Base-by-base conservation (phyloP, 768 basidiomycete genomes). In the Tricholoma sp. region DNA sequence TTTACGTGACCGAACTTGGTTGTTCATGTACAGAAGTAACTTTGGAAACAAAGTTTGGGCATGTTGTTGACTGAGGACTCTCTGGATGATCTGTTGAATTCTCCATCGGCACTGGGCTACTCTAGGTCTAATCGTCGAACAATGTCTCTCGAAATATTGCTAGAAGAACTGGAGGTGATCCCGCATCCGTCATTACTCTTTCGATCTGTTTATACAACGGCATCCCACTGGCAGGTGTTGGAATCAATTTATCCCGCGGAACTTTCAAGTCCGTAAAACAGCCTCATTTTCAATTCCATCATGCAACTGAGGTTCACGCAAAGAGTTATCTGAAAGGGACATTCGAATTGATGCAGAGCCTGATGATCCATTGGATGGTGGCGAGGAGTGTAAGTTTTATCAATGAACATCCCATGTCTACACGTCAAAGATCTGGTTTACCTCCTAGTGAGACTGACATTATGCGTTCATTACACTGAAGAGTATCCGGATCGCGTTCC, bases 191-290 rank as follows among this genome's bases (percentile, higher is more conserved):
- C 56, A 54, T 55, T 37, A 24, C 39, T 49, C 29, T 44, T 47
- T 50, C 54, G 41, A 39, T 24, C 12, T 53, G 31, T 59, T 49
- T 32, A 41, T 37, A 18, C 57, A 34, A 60, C 32, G 13, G 50
- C 61, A 53, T 24, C 53, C 59, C 18, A 39, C 48, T 37, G 24
- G 17, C 65, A 96, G 89, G 94, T 97, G 28, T 81, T 98, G 62
- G 94, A 96, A 74, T 88, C 93, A 2, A 98, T 98, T 70, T 98
- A 96, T 70, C 93, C 96, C 4, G 88, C 91, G 61, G 96, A 98
- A 71, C 76, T 97, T 56, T 81, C 88, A 66, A 89, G 95, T 97
- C 76, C 68, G 94, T 89, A 61, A 63, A 64, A 62, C 65, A 66
- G 65, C 67, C 64, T 58, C 32, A 18, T 49, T 42, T 55, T 39